phyloP scores from a whole-genome alignment of 2,329 filamentous ascomycete species.

The Xylaria sp. region DNA sequence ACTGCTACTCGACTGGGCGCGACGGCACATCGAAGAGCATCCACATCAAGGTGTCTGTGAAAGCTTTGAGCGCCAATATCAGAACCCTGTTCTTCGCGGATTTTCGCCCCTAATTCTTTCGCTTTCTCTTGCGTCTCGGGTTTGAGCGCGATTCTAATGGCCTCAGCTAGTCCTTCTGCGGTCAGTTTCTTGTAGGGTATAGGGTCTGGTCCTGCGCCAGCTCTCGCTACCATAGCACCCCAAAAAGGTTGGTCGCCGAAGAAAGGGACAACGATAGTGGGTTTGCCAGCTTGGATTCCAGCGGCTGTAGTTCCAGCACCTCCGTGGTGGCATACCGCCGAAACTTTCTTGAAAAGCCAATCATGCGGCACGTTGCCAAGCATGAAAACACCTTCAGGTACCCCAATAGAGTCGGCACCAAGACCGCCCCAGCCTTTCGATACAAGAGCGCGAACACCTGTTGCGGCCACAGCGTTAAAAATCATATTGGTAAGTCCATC shows the following conservation, averaged over 20 bases:
- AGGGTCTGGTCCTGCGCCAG: slow-evolving; percentile 76
- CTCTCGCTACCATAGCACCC: slow-evolving; percentile 78
- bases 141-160: slow-evolving; percentile 69
- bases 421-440: slow-evolving; percentile 91
- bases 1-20: slow-evolving; percentile 75
- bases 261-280: slow-evolving; percentile 86
- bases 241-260: slow-evolving; percentile 88
- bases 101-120: slow-evolving; percentile 68
- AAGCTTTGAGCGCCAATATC: slow-evolving; percentile 74
- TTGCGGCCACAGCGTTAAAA: slow-evolving; percentile 57
- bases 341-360: slow-evolving; percentile 85
- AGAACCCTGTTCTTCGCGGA: slow-evolving; percentile 72
- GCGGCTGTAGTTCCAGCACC: slow-evolving; percentile 89
- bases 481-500: slow-evolving; percentile 56
- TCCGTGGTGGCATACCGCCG: slow-evolving; percentile 86
- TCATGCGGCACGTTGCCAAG: slow-evolving; percentile 88
- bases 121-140: slow-evolving; percentile 68
- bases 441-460: slow-evolving; percentile 76
- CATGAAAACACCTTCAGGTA: slow-evolving; percentile 84
- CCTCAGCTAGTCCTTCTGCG: slow-evolving; percentile 70
- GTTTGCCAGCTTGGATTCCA: slow-evolving; percentile 81
- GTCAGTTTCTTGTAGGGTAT: slow-evolving; percentile 76
- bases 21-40: slow-evolving; percentile 75
- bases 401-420: slow-evolving; percentile 73
- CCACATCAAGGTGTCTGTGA: slow-evolving; percentile 73